phyloP scores from a whole-genome alignment of 768 basidiomycete genomes.

The Aureoboletus auriporus region DNA sequence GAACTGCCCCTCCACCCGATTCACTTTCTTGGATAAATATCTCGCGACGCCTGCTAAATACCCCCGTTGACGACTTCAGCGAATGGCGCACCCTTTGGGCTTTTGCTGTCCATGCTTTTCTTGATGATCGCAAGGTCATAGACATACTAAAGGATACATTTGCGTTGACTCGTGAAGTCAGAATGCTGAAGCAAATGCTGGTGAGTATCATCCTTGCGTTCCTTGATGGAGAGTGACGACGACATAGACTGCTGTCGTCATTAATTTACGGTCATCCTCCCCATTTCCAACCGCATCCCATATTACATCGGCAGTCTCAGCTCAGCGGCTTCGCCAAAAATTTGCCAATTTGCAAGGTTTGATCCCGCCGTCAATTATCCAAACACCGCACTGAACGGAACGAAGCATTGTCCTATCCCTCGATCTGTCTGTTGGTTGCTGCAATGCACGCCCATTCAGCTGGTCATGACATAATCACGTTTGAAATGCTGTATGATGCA shows the following conservation, averaged over 20 bases:
- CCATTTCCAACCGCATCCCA: constrained; percentile 51
- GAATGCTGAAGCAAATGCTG: constrained; percentile 54
- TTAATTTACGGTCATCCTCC: constrained; percentile 43
- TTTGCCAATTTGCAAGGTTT: constrained; percentile 53
- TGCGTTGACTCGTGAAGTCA: constrained; percentile 55
- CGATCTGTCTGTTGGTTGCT: constrained; percentile 82
- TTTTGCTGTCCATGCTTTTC: constrained; percentile 50
- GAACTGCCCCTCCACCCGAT: constrained; percentile 59
- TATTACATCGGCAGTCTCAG: constrained; percentile 39
- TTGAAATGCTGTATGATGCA: constrained; percentile 83
- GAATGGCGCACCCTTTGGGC: constrained; percentile 67
- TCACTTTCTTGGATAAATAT: constrained; percentile 48
- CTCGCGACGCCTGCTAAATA: constrained; percentile 43
- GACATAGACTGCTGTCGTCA: constrained; percentile 40
- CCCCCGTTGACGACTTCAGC: constrained; percentile 19
- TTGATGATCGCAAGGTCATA: constrained; percentile 44
- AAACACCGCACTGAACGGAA: not conserved
- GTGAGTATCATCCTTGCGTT: constrained; percentile 37
- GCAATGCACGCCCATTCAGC: constrained; percentile 69
- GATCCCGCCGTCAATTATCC: constrained; percentile 13
- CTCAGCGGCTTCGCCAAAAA: constrained; percentile 56
- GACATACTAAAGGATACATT: constrained; percentile 56
- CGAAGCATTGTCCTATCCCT: constrained; percentile 72
- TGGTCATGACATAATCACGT: constrained; percentile 80
- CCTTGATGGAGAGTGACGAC: constrained; percentile 6